Base-by-base conservation (phyloP, 352 stramenopile genomes). In the Phytopythium kandeliae region DNA sequence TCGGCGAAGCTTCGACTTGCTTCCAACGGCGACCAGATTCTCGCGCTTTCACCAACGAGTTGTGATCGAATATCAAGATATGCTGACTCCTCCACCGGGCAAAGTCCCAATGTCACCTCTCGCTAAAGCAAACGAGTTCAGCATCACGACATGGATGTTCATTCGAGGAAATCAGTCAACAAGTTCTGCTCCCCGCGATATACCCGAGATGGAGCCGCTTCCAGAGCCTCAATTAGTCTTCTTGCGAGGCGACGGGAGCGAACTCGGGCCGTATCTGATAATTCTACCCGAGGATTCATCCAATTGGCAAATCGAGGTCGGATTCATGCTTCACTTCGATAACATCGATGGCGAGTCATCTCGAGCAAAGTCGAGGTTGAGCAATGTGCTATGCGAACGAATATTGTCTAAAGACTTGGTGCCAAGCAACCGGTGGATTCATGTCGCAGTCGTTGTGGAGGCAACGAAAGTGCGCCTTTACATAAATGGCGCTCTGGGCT, bases 401-500 rank as follows among this genome's bases (percentile, higher is more conserved):
- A 38, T 97, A 12, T 47, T 74, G 8, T 90, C 85, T 15, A 96
- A 97, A 59, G 73, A 79, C 21, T 21, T 65, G 3, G 46, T 97
- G n/a, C 36, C 57, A n/a, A 38, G 58, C 11, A 65, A 82, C 11
- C 74, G 57, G 31, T 98, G 92, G 92, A 72, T 69, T 1, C 86
- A 97, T 46, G 62, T 98, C 8, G 82, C 83, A 4, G 51, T 97
- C 5, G 84, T 97, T 11, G 56, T 84, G 42, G 92, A 98, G 69
- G 66, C 70, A 4, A 62, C 67, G 7, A 97, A 97, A 51, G 48
- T 98, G 8, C 78, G 86, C 3, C 54, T 98, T 8, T 98, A 96
- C 56, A 51, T 97, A 12, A 97, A 98, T 38, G 92, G 91, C 2
- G 51, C 85, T 21, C 63, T 96, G 0, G 92, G 97, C 50, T 74